Evolutionary conservation across 2,329 filamentous ascomycete species (phyloP).

Genomic region (Leptoxyphium fumago): DNA sequence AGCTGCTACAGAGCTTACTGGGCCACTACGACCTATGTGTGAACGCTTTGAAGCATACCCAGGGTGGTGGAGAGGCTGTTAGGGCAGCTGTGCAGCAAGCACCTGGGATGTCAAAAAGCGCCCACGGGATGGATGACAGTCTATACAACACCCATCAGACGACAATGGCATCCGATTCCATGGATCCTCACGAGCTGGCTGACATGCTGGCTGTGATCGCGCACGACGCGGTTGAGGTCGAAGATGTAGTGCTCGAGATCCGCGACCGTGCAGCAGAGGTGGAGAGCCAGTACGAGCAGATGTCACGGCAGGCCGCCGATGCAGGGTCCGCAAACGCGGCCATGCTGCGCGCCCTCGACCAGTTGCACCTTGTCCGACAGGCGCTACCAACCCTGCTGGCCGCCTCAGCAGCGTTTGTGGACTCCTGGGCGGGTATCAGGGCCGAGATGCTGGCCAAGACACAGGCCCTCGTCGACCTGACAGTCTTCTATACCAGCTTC

Average conservation of each 20-base stretch:
- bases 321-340: constrained; percentile 41
- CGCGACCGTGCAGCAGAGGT: constrained; percentile 62
- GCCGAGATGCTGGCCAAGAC: constrained; percentile 54
- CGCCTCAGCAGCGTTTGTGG: constrained; percentile 48
- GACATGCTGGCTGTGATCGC: constrained; percentile 74
- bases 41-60: constrained; percentile 77
- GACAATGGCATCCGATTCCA: constrained; percentile 39
- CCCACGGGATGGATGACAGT: constrained; percentile 49
- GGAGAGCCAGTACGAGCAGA: constrained; percentile 51
- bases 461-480: constrained; percentile 60
- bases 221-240: constrained; percentile 50
- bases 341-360: constrained; percentile 47
- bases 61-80: constrained; percentile 40
- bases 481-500: constrained; percentile 78
- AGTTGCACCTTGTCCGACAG: constrained; percentile 52
- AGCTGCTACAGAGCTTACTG: constrained; percentile 64
- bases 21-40: constrained; percentile 88
- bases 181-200: constrained; percentile 58
- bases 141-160: constrained; percentile 29
- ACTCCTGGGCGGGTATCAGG: constrained; percentile 59
- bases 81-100: constrained; percentile 23
- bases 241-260: constrained; percentile 52
- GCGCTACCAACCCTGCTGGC: constrained; percentile 50
- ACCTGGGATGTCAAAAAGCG: constrained; percentile 16
- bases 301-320: constrained; percentile 48